Conservation (phyloP, 352 stramenopile species). For the Pythium aquatile region DNA sequence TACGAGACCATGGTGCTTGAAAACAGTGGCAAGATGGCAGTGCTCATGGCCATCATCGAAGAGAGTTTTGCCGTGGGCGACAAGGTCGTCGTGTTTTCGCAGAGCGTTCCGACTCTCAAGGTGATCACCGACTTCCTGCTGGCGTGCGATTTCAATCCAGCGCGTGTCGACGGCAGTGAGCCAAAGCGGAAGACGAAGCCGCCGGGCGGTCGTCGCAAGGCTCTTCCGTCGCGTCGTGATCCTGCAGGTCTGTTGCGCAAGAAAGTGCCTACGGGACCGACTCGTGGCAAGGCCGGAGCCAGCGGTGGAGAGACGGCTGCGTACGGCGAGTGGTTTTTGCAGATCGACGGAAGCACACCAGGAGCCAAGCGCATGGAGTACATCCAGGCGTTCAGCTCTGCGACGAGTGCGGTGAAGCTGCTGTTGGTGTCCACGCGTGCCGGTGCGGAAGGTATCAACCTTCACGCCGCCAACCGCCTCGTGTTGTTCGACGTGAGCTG, state of each 20-base stretch:
- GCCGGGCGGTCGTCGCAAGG: slow-evolving; percentile 28
- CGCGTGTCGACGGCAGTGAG: slow-evolving; percentile 12
- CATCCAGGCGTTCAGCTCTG: slow-evolving; percentile 76
- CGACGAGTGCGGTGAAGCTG: slow-evolving; percentile 53
- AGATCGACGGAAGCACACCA: slow-evolving; percentile 78
- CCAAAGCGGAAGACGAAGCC: slow-evolving; percentile 19
- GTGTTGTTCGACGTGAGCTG: slow-evolving; percentile 91
- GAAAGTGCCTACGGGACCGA: slow-evolving; percentile 7
- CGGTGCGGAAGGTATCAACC: slow-evolving; percentile 87
- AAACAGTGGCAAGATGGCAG: slow-evolving; percentile 81
- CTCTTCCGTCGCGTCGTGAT: slow-evolving; percentile 19
- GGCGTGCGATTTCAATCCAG: slow-evolving; percentile 49
- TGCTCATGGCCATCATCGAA: slow-evolving; percentile 71
- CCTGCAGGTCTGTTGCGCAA: slow-evolving; percentile 24
- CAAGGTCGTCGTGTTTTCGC: slow-evolving; percentile 88
- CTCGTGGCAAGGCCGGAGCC: neutral
- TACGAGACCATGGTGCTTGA: slow-evolving; percentile 51
- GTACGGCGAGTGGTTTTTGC: slow-evolving; percentile 68
- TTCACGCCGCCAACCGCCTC: slow-evolving; percentile 88
- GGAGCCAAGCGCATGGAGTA: slow-evolving; percentile 82
- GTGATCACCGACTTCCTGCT: slow-evolving; percentile 72
- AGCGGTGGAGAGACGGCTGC: neutral
- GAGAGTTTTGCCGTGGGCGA: slow-evolving; percentile 73
- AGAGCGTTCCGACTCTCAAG: slow-evolving; percentile 85
- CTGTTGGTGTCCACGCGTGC: slow-evolving; percentile 78